These are phyloP conservation scores for Lichtheimia corymbifera DNA, from an alignment of 371 early-diverging fungal species.

Conservation along the genomic window DNA sequence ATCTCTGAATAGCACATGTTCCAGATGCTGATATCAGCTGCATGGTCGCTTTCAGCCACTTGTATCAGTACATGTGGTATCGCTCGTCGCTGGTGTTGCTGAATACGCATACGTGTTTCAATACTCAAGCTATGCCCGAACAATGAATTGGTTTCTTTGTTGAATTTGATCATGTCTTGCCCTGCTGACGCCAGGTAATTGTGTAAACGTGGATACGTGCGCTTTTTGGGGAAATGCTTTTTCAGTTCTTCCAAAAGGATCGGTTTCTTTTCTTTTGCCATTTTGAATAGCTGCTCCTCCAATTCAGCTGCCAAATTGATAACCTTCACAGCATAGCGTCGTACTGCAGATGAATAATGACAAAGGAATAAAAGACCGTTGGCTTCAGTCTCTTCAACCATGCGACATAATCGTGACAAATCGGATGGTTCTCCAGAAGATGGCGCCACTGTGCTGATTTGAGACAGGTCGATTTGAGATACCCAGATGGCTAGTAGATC, in stretches of 20 bases:
- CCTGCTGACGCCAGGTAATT: conserved; percentile 47
- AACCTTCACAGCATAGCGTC: conserved; percentile 61
- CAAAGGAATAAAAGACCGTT: conserved; percentile 77
- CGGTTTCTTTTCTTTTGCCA: conserved; percentile 7
- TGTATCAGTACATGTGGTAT: conserved; percentile 23
- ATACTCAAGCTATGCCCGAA: conserved; percentile 45
- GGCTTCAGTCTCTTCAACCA: conserved; percentile 75
- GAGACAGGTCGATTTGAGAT: conserved; percentile 30
- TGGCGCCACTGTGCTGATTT: conserved; percentile 17
- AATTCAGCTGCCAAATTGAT: conserved; percentile 60
- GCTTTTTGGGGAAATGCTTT: conserved; percentile 8
- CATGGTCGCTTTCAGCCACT: conserved; percentile 55
- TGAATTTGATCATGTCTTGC: conserved; percentile 55
- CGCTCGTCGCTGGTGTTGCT: conserved; percentile 53
- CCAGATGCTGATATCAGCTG: conserved; percentile 54
- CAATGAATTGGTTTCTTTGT: conserved; percentile 48
- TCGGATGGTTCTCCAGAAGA: conserved; percentile 3
- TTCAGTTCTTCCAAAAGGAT: conserved; percentile 9
- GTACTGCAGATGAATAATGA: conserved; percentile 56
- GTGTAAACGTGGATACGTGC: conserved; percentile 32
- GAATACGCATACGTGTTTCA: conserved; percentile 46
- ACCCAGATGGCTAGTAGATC: conserved; percentile 46
- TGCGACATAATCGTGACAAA: conserved; percentile 16
- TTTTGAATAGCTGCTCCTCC: conserved; percentile 39
- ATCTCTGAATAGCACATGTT: conserved; percentile 68